phyloP scores from a whole-genome alignment of 2,329 filamentous ascomycete species.

The Alternaria arborescens region DNA sequence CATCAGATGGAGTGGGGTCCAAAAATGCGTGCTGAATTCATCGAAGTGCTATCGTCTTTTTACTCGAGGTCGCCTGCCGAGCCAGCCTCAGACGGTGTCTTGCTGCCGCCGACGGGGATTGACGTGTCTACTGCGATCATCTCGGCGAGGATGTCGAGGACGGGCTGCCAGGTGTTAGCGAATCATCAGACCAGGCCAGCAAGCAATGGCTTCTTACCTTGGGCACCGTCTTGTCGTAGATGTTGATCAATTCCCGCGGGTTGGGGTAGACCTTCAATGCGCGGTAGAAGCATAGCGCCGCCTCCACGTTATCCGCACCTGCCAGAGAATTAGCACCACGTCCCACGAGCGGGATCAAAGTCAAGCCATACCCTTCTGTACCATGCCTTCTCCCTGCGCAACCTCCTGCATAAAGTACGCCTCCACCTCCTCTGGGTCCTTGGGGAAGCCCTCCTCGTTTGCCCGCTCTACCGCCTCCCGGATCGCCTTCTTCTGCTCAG shows the following conservation, averaged over 20 bases:
- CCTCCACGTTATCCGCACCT: conserved; percentile 78
- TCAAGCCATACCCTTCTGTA: conserved; percentile 72
- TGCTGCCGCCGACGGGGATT: conserved; percentile 53
- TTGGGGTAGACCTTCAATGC: conserved; percentile 98
- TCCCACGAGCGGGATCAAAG: not conserved
- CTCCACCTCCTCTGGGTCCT: conserved; percentile 91
- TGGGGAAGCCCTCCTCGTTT: conserved; percentile 90
- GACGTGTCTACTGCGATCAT: conserved; percentile 93
- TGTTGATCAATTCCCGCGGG: conserved; percentile 88
- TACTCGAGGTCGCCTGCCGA: conserved; percentile 48
- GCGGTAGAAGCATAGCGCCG: conserved; percentile 96
- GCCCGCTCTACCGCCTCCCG: conserved; percentile 79
- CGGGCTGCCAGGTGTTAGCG: conserved; percentile 65
- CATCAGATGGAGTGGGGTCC: conserved; percentile 29
- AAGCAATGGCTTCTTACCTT: conserved; percentile 68
- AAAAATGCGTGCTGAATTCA: conserved; percentile 24
- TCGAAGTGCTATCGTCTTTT: conserved; percentile 13
- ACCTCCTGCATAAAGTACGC: conserved; percentile 97
- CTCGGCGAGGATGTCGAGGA: conserved; percentile 94
- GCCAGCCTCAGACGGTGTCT: conserved; percentile 47
- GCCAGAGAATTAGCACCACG: conserved; percentile 26
- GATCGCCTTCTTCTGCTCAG: conserved; percentile 76
- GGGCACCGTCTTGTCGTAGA: conserved; percentile 98
- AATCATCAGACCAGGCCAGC: not conserved
- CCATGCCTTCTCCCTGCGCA: conserved; percentile 83